phyloP scores from a whole-genome alignment of 2,329 filamentous ascomycete genomes.

The Paecilomyces niveus region DNA sequence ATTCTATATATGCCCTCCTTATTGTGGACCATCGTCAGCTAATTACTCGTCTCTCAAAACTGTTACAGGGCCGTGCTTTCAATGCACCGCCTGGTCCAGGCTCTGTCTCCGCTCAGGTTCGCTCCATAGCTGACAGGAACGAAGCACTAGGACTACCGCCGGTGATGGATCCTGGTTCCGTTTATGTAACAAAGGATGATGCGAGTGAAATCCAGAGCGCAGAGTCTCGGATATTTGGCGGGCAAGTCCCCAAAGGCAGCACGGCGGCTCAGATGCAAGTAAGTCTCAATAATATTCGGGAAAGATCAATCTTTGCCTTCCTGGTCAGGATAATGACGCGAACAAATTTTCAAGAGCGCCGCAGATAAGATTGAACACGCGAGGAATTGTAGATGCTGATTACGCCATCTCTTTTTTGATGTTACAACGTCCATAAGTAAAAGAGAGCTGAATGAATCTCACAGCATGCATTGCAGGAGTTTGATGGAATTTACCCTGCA shows the following conservation, averaged over 20 bases:
- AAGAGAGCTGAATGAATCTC: no score
- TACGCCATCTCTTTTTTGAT: constrained; percentile 13
- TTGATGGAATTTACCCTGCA: no score
- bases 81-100: constrained; percentile 22
- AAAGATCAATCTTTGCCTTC: not conserved
- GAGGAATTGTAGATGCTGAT: constrained; percentile 3
- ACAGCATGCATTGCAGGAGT: no score
- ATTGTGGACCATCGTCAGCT: not conserved
- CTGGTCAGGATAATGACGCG: not conserved
- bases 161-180: constrained; percentile 12
- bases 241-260: constrained; percentile 22
- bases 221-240: constrained; percentile 20
- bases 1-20: not conserved
- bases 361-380: constrained; percentile 26
- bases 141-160: constrained; percentile 20
- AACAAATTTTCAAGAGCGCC: constrained; percentile 19
- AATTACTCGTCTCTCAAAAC: not conserved
- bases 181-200: constrained; percentile 26
- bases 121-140: constrained; percentile 26
- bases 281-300: constrained; percentile 6
- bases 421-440: no score
- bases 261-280: constrained; percentile 29
- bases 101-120: constrained; percentile 24
- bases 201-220: constrained; percentile 23
- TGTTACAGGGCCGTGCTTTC: constrained; percentile 25